Evolutionary conservation across 495 filamentous ascomycete species (phyloP).

Genomic region (Penicillium coffeae): DNA sequence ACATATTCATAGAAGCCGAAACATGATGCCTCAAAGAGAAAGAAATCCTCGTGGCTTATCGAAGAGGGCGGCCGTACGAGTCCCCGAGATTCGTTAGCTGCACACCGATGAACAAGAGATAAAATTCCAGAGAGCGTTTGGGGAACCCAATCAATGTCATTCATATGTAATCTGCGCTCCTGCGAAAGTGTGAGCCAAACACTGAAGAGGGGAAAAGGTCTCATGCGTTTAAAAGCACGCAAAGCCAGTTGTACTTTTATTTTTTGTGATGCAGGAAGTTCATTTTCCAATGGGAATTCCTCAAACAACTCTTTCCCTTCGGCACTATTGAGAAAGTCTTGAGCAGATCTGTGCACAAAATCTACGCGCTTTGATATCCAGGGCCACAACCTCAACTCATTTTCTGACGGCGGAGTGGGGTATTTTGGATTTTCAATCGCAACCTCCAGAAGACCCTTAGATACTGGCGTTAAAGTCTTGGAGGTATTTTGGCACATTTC

Average conservation of each 20-base stretch:
- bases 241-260: background rate
- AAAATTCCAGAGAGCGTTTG: no score
- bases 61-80: background rate
- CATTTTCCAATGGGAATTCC: background rate
- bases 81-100: background rate
- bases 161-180: no score
- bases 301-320: constrained; percentile 1
- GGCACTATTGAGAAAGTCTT: background rate
- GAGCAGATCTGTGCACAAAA: constrained; percentile 3
- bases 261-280: background rate
- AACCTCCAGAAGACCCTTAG: background rate
- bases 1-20: background rate
- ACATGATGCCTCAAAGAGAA: background rate
- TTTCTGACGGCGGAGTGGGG: background rate
- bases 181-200: background rate
- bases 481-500: background rate
- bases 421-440: background rate
- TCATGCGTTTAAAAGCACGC: background rate
- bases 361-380: background rate
- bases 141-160: no score
- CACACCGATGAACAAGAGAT: background rate
- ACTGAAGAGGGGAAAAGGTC: background rate
- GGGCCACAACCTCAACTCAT: background rate
- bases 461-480: background rate
- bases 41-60: background rate